These are phyloP conservation scores for Beauveria caledonica DNA, from an alignment of 2,329 filamentous ascomycete species.

Conservation along the genomic window DNA sequence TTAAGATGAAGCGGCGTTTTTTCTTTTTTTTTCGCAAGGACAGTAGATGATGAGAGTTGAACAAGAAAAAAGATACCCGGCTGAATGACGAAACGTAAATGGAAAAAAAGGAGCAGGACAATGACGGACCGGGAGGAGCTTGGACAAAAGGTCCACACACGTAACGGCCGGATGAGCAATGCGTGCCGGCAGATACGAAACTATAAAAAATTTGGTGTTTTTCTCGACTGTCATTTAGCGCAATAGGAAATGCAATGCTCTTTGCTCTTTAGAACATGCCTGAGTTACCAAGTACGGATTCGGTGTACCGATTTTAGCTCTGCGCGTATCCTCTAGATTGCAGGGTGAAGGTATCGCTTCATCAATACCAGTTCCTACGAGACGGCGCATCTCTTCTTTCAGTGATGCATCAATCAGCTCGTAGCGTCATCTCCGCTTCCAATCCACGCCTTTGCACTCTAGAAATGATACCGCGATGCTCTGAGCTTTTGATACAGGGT, in stretches of 20 bases:
- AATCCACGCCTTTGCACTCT: too few relatives aligned
- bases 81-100: neutral
- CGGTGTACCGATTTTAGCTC: too few relatives aligned
- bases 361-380: too few relatives aligned
- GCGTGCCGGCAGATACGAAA: neutral
- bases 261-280: neutral
- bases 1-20: neutral
- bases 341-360: too few relatives aligned
- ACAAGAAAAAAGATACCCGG: neutral
- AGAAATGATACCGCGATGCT: too few relatives aligned
- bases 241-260: neutral
- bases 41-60: neutral
- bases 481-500: too few relatives aligned
- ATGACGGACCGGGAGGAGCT: neutral
- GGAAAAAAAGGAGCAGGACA: neutral
- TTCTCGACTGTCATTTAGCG: neutral
- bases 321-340: too few relatives aligned
- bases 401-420: too few relatives aligned
- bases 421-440: too few relatives aligned
- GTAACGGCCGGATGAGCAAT: neutral
- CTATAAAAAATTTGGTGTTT: neutral
- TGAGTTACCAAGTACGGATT: too few relatives aligned
- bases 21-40: neutral
- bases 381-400: too few relatives aligned
- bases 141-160: too few relatives aligned